These are phyloP conservation scores for Termitomyces sp. DNA, from an alignment of 768 basidiomycete genomes.

Conservation along the genomic window DNA sequence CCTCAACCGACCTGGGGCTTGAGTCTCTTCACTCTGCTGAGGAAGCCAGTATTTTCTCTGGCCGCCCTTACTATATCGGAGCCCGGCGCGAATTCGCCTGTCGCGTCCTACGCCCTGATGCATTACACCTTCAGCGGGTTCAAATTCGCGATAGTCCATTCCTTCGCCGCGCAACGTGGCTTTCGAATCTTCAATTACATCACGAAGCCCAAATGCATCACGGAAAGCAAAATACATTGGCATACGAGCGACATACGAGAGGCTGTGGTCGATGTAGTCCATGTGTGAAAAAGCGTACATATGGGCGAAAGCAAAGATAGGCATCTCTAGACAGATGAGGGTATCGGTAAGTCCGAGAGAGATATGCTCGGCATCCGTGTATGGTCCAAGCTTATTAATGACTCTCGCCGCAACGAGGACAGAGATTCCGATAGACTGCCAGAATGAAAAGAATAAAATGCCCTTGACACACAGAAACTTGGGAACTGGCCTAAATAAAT, in stretches of 20 bases:
- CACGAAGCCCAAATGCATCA: constrained; percentile 83
- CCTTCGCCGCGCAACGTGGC: constrained; percentile 81
- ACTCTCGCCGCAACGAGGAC: constrained; percentile 79
- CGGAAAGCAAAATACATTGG: constrained; percentile 81
- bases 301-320: constrained; percentile 92
- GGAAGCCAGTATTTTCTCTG: constrained; percentile 96
- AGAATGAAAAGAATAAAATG: constrained; percentile 97
- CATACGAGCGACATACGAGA: constrained; percentile 79
- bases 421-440: constrained; percentile 88
- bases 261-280: constrained; percentile 66
- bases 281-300: constrained; percentile 90
- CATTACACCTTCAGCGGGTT: constrained; percentile 90
- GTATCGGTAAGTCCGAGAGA: constrained; percentile 87
- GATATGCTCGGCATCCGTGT: constrained; percentile 84
- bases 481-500: constrained; percentile 66
- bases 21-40: constrained; percentile 40
- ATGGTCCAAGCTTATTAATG: constrained; percentile 79
- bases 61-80: constrained; percentile 90
- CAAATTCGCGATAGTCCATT: constrained; percentile 95
- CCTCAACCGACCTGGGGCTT: constrained; percentile 33
- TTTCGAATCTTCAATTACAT: constrained; percentile 83
- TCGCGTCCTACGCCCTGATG: constrained; percentile 88
- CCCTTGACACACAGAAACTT: constrained; percentile 99
- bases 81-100: constrained; percentile 82
- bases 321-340: constrained; percentile 96